Evolutionary conservation across 1,139 yeast species (phyloP).

Genomic region (Taiozyma sp.): DNA sequence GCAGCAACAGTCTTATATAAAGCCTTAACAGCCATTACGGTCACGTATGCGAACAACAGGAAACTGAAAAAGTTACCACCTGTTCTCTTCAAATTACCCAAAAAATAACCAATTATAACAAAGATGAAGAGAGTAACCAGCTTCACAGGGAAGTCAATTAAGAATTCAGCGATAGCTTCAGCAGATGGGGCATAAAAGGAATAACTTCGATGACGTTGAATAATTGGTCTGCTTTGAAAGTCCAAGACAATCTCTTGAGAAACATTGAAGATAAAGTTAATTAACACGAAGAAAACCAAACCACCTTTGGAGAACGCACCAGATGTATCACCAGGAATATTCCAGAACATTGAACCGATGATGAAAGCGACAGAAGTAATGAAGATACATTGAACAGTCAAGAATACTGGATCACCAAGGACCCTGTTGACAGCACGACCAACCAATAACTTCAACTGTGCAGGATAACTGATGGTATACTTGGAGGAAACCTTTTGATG

Average conservation of each 20-base stretch:
- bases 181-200: conserved; percentile 78
- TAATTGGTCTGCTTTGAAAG: conserved; percentile 69
- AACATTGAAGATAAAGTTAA: conserved; percentile 77
- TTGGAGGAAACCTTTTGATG: conserved; percentile 59
- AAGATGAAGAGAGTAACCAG: conserved; percentile 49
- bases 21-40: conserved; percentile 22
- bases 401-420: conserved; percentile 62
- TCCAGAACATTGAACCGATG: conserved; percentile 71
- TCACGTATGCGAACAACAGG: conserved; percentile 44
- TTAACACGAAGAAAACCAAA: conserved; percentile 69
- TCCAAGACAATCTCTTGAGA: conserved; percentile 68
- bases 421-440: conserved; percentile 60
- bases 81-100: conserved; percentile 59
- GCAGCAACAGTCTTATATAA: conserved; percentile 41
- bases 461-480: conserved; percentile 56
- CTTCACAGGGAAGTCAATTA: conserved; percentile 70
- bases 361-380: conserved; percentile 69
- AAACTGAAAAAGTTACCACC: conserved; percentile 71
- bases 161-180: conserved; percentile 65
- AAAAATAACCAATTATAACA: conserved; percentile 59
- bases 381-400: conserved; percentile 54
- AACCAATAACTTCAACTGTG: conserved; percentile 61
- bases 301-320: conserved; percentile 63
- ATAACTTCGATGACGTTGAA: conserved; percentile 73
- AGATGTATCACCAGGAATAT: conserved; percentile 40